phyloP scores from a whole-genome alignment of 208 protist species.

The Leptomonas pyrrhocoris region DNA sequence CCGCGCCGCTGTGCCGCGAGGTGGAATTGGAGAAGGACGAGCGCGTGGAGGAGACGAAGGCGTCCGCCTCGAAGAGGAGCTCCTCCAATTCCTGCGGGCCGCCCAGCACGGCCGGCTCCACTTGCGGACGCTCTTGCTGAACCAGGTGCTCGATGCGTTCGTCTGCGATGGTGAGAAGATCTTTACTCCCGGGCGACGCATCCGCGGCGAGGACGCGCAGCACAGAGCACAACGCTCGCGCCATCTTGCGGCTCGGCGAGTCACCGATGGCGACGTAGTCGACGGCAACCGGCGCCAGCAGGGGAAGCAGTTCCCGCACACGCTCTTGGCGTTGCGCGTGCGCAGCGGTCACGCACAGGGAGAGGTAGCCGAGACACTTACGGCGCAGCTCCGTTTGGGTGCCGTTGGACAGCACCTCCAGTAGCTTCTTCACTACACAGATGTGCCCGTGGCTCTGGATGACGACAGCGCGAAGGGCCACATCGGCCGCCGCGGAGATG shows the following conservation, averaged over 20 bases:
- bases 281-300: conserved; percentile 27
- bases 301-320: conserved; percentile 13
- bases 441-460: conserved; percentile 59
- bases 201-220: conserved; percentile 37
- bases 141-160: conserved; percentile 61
- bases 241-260: conserved; percentile 78
- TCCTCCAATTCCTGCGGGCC: conserved; percentile 50
- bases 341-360: conserved; percentile 56
- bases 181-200: conserved; percentile 9
- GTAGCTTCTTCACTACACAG: conserved; percentile 43
- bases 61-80: conserved; percentile 56
- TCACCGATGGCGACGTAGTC: conserved; percentile 76
- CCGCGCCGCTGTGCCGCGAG: conserved; percentile 2
- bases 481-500: conserved; percentile 74
- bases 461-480: conserved; percentile 60
- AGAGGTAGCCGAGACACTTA: conserved; percentile 80
- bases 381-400: conserved; percentile 84
- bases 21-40: conserved; percentile 35
- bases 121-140: conserved; percentile 48
- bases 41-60: conserved; percentile 57
- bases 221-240: conserved; percentile 71
- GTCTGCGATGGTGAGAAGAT: conserved; percentile 34
- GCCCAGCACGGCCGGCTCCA: conserved; percentile 39
- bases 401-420: conserved; percentile 49
- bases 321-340: conserved; percentile 13